Base-by-base conservation (phyloP, 495 filamentous ascomycete genomes). In the Aspergillus steynii region DNA sequence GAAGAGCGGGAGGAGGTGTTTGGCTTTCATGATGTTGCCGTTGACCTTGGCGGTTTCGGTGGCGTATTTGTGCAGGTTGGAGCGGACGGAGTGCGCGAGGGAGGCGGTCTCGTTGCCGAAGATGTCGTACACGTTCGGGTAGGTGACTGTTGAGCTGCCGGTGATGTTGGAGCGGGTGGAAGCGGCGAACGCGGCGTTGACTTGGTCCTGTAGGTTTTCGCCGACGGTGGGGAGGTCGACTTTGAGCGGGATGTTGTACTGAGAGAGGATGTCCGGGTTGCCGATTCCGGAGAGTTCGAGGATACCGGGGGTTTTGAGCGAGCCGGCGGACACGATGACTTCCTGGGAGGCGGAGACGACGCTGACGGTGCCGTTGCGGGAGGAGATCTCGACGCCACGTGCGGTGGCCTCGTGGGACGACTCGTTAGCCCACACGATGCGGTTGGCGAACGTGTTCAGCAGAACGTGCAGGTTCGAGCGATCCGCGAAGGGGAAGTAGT, bases 221-320 rank as follows among this genome's bases (percentile, higher is more conserved):
- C 82, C 80, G 8, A 83, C 82, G 47, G 68, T 70, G 2, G 71
- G 66, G 54, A 77, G 77, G 20, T 79, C 63, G 32, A 81, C 67
- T 25, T 61, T 52, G 8, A 69, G 54, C 34, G 74, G 56, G 63
- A 77, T 78, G 37, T 72, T 71, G 47, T 63, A 60, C 14, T 61
- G 55, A 7, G 65, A 42, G 9, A 75, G 74, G 37, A 75, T 63
- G n/a, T 59, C 63, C 31, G 55, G 42, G 53, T 73, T 65, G 8
- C 86, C 86, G 50, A 90, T 68, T 10, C 88, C 86, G 0, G 88
- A 90, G 0, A 86, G 77, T 64, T 90, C 86, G 9, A 89, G 75
- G 2, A 90, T 68, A 1, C 73, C 67, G 5, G 88, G 85, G 0
- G 86, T 80, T 14, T 81, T 77, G 25, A 82, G 73, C 9, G 81